Conservation (phyloP, 2,329 filamentous ascomycete genomes). For the Aspergillus sp. region DNA sequence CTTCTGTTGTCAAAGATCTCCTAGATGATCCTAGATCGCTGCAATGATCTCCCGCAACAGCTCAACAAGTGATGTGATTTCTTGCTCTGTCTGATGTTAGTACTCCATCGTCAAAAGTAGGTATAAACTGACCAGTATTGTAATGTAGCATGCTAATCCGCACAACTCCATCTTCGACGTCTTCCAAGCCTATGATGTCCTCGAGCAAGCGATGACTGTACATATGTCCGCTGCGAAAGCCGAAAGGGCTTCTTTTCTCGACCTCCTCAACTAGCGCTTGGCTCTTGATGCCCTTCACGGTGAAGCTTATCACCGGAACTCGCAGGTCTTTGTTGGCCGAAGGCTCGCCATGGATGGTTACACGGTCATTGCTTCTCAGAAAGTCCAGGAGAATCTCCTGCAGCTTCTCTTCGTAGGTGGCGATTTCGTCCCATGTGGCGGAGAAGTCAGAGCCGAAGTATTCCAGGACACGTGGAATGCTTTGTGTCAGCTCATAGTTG, state of each 20-base stretch:
- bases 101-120: background rate
- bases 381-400: constrained; percentile 63
- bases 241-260: constrained; percentile 60
- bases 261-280: constrained; percentile 63
- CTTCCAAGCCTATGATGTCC: constrained; percentile 59
- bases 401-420: constrained; percentile 61
- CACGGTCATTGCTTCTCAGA: constrained; percentile 53
- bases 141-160: constrained; percentile 74
- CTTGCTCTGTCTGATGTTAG: background rate
- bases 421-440: constrained; percentile 54
- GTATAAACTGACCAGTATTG: constrained; percentile 60
- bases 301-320: constrained; percentile 69
- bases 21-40: background rate
- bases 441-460: constrained; percentile 56
- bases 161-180: constrained; percentile 64
- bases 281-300: constrained; percentile 58
- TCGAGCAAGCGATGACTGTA: constrained; percentile 66
- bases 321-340: constrained; percentile 51
- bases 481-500: constrained; percentile 69
- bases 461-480: constrained; percentile 61
- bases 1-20: background rate
- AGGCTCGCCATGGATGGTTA: constrained; percentile 62
- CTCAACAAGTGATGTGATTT: constrained; percentile 1
- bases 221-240: constrained; percentile 68
- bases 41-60: constrained; percentile 1